phyloP scores from a whole-genome alignment of 371 early-diverging fungal genomes.

The Mucor plumbeus region DNA sequence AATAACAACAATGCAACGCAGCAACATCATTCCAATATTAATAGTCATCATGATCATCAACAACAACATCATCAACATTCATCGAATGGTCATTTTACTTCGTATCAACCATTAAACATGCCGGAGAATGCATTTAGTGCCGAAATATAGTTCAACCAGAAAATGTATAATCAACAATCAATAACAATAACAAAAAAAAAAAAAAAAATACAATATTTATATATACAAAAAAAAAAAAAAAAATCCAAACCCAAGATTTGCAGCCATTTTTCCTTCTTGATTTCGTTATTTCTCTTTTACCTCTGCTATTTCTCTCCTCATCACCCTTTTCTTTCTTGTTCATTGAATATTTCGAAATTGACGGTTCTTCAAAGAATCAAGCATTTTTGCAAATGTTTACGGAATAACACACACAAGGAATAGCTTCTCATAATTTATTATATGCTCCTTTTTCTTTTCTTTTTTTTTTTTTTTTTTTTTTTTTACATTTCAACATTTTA shows the following conservation, averaged over 20 bases:
- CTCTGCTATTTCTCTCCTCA: neutral
- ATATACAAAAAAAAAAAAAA: too few species aligned
- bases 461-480: too few species aligned
- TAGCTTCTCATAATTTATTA: neutral
- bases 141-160: conserved; percentile 22
- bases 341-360: neutral
- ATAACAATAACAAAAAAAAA: neutral
- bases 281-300: too few species aligned
- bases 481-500: neutral
- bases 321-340: neutral
- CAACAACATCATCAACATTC: conserved; percentile 5
- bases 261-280: too few species aligned
- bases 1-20: conserved; percentile 9
- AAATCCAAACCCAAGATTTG: too few species aligned
- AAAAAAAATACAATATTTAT: neutral
- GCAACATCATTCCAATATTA: conserved; percentile 9
- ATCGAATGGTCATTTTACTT: neutral
- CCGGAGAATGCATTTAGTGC: conserved; percentile 26
- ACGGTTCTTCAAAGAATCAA: neutral
- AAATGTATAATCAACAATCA: conserved; percentile 4
- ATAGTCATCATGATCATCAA: conserved; percentile 1
- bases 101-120: conserved; percentile 7
- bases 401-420: neutral
- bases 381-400: neutral
- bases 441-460: neutral